A percentile compares a stretch with the other conserved stretches of the same genome.
Evolutionary conservation across 768 basidiomycete species (phyloP).

Genomic region (Agaricus sinodeliciosus): DNA sequence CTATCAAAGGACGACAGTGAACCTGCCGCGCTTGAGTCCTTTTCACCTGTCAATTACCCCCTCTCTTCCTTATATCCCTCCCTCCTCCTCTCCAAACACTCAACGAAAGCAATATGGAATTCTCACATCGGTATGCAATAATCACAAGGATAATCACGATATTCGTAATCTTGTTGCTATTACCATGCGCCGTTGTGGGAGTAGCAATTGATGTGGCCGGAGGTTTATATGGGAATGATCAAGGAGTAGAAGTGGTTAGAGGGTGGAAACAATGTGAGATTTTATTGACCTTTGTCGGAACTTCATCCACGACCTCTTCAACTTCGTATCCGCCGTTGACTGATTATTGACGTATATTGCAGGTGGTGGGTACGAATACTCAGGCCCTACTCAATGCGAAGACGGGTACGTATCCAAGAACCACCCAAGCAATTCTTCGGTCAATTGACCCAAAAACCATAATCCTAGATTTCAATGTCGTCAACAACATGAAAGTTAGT

Average conservation of each 20-base stretch:
- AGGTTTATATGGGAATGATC: background rate
- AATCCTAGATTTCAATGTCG: no score
- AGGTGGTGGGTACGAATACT: slow-evolving; percentile 9
- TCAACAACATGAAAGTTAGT: background rate
- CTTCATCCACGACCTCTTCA: background rate
- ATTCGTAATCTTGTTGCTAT: background rate
- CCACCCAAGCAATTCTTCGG: no score
- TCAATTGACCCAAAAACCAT: no score
- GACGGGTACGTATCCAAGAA: slow-evolving; percentile 1
- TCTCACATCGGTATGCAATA: no score
- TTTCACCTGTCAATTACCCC: no score
- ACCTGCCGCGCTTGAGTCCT: no score
- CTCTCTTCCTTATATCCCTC: background rate
- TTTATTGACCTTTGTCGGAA: background rate
- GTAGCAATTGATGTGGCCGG: slow-evolving; percentile 1
- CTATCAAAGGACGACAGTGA: no score
- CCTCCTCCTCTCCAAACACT: background rate
- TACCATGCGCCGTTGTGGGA: background rate
- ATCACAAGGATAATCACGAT: background rate
- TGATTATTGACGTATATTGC: background rate
- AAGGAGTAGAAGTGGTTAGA: background rate
- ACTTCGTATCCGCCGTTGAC: background rate
- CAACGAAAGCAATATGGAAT: background rate
- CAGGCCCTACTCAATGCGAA: slow-evolving; percentile 9
- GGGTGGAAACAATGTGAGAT: slow-evolving; percentile 8